These are phyloP conservation scores for Mucor racemosus DNA, from an alignment of 371 early-diverging fungal species.

Conservation along the genomic window DNA sequence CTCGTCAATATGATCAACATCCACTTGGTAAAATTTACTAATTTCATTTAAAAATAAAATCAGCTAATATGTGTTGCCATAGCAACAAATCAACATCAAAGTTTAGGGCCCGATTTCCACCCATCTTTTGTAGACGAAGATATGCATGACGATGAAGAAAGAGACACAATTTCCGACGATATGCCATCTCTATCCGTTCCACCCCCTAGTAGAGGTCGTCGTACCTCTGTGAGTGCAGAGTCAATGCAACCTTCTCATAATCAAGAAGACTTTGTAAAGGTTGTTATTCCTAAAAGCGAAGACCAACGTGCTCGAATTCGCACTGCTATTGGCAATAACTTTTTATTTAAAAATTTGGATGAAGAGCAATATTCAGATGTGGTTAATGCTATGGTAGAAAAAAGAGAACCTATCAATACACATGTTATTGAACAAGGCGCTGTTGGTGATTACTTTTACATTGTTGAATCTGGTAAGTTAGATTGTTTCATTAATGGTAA, in stretches of 20 bases:
- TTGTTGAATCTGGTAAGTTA: constrained; percentile 94
- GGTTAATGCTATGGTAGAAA: constrained; percentile 78
- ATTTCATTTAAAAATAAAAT: not conserved
- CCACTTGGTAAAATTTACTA: constrained; percentile 11
- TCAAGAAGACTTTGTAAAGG: constrained; percentile 79
- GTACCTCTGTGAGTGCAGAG: constrained; percentile 93
- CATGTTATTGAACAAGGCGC: constrained; percentile 92
- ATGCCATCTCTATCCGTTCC: constrained; percentile 1
- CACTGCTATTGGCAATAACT: constrained; percentile 79
- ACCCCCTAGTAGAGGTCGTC: constrained; percentile 60
- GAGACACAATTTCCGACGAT: constrained; percentile 23
- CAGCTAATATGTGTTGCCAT: not conserved
- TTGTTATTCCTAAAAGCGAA: constrained; percentile 81
- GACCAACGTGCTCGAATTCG: constrained; percentile 69
- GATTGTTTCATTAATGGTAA: constrained; percentile 81
- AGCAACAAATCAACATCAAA: not conserved
- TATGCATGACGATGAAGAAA: constrained; percentile 16
- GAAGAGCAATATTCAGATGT: constrained; percentile 36
- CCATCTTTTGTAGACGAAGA: constrained; percentile 13
- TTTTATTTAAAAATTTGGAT: constrained; percentile 86
- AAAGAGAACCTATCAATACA: constrained; percentile 67
- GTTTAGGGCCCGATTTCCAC: constrained; percentile 5
- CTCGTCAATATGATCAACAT: constrained; percentile 27
- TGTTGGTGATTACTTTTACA: constrained; percentile 94
- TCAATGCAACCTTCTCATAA: constrained; percentile 85